A percentile compares a stretch with the other conserved stretches of the same genome.
These are phyloP conservation scores for Mycosphaerella arachidis DNA, from an alignment of 2,329 filamentous ascomycete species.

Conservation along the genomic window DNA sequence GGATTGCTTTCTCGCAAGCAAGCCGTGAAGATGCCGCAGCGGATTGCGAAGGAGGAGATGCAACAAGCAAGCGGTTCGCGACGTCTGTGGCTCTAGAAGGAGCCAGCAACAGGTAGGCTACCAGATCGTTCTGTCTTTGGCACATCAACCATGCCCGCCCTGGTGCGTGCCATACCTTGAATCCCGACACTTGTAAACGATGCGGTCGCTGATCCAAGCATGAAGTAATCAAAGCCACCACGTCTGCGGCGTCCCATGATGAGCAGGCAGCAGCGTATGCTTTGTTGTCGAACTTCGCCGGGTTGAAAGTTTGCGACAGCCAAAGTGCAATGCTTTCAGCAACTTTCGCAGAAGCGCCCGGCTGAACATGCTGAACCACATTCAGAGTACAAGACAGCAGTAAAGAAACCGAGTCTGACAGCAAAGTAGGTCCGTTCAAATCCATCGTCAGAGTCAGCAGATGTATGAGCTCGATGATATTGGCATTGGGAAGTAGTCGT, in stretches of 20 bases:
- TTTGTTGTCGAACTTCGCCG: conserved; percentile 58
- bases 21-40: conserved; percentile 1
- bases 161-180: conserved; percentile 38
- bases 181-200: conserved; percentile 22
- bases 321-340: conserved; percentile 73
- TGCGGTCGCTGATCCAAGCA: conserved; percentile 56
- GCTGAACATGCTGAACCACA: conserved; percentile 61
- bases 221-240: conserved; percentile 64
- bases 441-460: conserved; percentile 72
- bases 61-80: background rate
- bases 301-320: conserved; percentile 77
- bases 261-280: conserved; percentile 62
- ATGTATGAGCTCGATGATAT: conserved; percentile 65
- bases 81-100: conserved; percentile 1
- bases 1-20: conserved; percentile 19
- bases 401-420: conserved; percentile 74
- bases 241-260: conserved; percentile 58
- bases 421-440: conserved; percentile 69
- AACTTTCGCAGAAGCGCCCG: conserved; percentile 62
- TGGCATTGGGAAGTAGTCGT: conserved; percentile 62
- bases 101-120: conserved; percentile 48
- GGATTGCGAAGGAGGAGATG: background rate
- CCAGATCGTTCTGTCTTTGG: conserved; percentile 38
- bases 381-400: conserved; percentile 69
- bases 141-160: conserved; percentile 43